Evolutionary conservation across 805 yeast genomes (phyloP), one percentile per base, ranked within the genome.

Genomic region (Saturnispora serradocipensis): DNA sequence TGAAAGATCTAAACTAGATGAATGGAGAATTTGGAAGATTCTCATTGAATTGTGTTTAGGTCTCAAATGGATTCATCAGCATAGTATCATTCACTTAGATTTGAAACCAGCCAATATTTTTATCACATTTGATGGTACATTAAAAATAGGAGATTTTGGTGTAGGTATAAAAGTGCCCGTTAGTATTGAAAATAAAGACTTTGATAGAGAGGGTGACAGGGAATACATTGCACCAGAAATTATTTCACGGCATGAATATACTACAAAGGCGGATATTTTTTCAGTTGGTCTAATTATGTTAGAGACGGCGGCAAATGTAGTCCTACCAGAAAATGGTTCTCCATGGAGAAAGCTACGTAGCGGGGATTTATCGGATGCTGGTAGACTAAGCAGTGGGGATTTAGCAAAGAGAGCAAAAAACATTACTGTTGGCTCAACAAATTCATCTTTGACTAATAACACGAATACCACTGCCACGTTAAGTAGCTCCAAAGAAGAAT

Each of bases 201-300:
- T 88, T 60, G 99, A 93, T 67, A 78, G 96, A 58, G 99, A 93
- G 69, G 99, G 99, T 27, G 99, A 93, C 67, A 75, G 98, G 49
- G 96, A 91, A 65, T 93, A 93, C 67, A 93, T 93, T 68, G 98
- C 99, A 0, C 99, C 99, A 1, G 99, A 93, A 66, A 82, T 93
- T 24, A 82, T 93, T 50, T 80, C 89, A 34, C 80, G 77, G 44
- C 89, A 88, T 63, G 76, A 78, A 43, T 93, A 93, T 64, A 89
- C 88, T 40, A 87, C 85, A 58, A 89, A 91, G 49, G 98, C 98
- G 0, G 99, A 93, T 65, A 82, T 93, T 4, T 93, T 93, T 65
- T 86, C 96, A n/a, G 76, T 90, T 47, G 99, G 99, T 1, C 72
- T 93, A 53, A 86, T 93, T 56, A 85, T 93, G 73, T 85, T 93